Evolutionary conservation across 768 basidiomycete species (phyloP).

Genomic region (Trametes cubensis): DNA sequence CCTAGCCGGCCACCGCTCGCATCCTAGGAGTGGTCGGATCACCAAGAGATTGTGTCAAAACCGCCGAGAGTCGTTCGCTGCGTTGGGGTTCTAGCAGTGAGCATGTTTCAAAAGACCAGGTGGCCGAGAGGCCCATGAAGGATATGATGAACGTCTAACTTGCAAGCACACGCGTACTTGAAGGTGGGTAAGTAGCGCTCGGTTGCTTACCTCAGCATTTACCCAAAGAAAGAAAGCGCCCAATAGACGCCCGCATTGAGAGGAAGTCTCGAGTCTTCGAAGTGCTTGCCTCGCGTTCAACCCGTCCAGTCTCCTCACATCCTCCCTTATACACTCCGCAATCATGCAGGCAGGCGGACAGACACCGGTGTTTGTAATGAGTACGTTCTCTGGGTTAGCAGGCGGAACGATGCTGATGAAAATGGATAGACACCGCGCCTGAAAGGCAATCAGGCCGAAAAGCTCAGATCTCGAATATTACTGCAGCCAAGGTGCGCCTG

Average conservation of each 20-base stretch:
- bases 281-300: conserved; percentile 10
- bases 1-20: too few relatives aligned
- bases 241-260: background rate
- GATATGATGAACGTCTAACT: too few relatives aligned
- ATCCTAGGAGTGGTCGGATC: too few relatives aligned
- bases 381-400: conserved; percentile 41
- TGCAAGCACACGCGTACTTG: too few relatives aligned
- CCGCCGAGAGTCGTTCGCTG: too few relatives aligned
- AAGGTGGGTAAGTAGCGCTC: too few relatives aligned
- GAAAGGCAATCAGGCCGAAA: conserved; percentile 93
- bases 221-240: background rate
- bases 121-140: too few relatives aligned
- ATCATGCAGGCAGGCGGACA: conserved; percentile 49
- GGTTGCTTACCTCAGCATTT: background rate
- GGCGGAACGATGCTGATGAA: conserved; percentile 1
- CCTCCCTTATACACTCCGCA: background rate
- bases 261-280: conserved; percentile 17
- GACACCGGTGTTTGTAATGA: conserved; percentile 85
- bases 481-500: conserved; percentile 82
- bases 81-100: too few relatives aligned
- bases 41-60: too few relatives aligned
- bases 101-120: too few relatives aligned
- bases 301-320: conserved; percentile 1
- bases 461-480: conserved; percentile 96
- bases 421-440: conserved; percentile 80